Percentiles rank a stretch among this genome's conserved stretches.
These are phyloP conservation scores for Canariomyces notabilis DNA, from an alignment of 2,329 filamentous ascomycete genomes.

Conservation along the genomic window DNA sequence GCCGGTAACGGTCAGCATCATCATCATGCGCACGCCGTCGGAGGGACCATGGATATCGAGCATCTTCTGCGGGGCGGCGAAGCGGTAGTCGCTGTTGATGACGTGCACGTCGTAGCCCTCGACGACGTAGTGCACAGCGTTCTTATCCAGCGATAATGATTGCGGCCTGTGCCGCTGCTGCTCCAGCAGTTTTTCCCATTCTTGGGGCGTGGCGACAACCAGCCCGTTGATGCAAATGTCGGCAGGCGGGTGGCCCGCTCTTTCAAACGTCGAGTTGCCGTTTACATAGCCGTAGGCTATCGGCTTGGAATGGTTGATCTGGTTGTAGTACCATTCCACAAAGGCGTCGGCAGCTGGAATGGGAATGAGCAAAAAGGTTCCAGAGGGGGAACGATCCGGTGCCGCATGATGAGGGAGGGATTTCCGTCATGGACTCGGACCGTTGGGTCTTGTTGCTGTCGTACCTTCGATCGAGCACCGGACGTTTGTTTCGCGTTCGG, in stretches of 20 bases:
- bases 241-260: conserved; percentile 46
- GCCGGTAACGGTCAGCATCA: conserved; percentile 61
- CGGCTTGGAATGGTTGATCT: conserved; percentile 57
- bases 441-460: conserved; percentile 9
- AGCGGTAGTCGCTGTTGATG: conserved; percentile 61
- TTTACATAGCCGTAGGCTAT: conserved; percentile 69
- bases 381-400: conserved; percentile 7
- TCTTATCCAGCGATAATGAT: conserved; percentile 36
- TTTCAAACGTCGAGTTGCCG: conserved; percentile 46
- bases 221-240: conserved; percentile 80
- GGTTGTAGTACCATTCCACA: conserved; percentile 67
- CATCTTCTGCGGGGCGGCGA: conserved; percentile 45
- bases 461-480: conserved; percentile 44
- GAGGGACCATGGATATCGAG: conserved; percentile 43
- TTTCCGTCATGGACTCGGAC: conserved; percentile 10
- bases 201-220: conserved; percentile 53
- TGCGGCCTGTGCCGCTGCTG: conserved; percentile 47
- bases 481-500: conserved; percentile 38
- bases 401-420: conserved; percentile 4
- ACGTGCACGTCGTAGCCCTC: conserved; percentile 74
- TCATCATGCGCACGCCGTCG: conserved; percentile 63
- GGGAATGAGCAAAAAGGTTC: background rate
- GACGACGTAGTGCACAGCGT: conserved; percentile 61
- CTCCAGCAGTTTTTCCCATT: conserved; percentile 64
- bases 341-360: conserved; percentile 63